Base-by-base conservation (phyloP, 2,329 filamentous ascomycete species). In the Aspergillus cejpii region DNA sequence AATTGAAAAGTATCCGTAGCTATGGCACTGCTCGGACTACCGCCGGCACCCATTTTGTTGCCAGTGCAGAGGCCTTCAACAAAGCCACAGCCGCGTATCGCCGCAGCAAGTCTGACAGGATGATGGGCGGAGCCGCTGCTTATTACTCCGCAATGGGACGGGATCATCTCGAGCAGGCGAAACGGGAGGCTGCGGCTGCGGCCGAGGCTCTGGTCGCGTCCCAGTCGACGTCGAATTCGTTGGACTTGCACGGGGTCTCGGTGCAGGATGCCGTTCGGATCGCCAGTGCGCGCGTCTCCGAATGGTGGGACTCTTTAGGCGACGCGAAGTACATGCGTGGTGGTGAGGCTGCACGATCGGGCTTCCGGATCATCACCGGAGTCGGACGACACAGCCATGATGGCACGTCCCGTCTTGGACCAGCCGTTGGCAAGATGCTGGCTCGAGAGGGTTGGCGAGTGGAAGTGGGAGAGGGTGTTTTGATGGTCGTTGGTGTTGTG, bases 201-300 rank as follows among this genome's bases (percentile, higher is more conserved):
- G 87, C 88, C 1, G 84, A 92, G 56, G 67, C 77, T 0, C 73
- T 84, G 3, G 90, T 91, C 1, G 74, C 81, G 8, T 61, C 69
- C 7, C 84, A 89, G 59, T 90, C 86, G 40, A 75, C 74, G 0
- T 48, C 63, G 1, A 72, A 67, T 1, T 70, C 75, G 15, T 72
- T 94, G 6, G 91, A 97, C 64, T 71, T 97, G 20, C 91, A 97
- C 63, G 87, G 88, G 5, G 80, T 95, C 4, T 81, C 76, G 36
- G 89, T 96, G 1, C 74, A 81, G 39, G 86, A 94, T 62, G 91
- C 85, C 1, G 81, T 89, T 23, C 75, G 86, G 2, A 95, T 96
- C 52, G 82, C 86, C 1, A 76, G 78, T 23, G 75, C 81, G 37
- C 76, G 75, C 28, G 83, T 85, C 0, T 74, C 77, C 52, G 63